Base-by-base conservation (phyloP, 257 asterid genomes). In the Rubia yunnanensis region DNA sequence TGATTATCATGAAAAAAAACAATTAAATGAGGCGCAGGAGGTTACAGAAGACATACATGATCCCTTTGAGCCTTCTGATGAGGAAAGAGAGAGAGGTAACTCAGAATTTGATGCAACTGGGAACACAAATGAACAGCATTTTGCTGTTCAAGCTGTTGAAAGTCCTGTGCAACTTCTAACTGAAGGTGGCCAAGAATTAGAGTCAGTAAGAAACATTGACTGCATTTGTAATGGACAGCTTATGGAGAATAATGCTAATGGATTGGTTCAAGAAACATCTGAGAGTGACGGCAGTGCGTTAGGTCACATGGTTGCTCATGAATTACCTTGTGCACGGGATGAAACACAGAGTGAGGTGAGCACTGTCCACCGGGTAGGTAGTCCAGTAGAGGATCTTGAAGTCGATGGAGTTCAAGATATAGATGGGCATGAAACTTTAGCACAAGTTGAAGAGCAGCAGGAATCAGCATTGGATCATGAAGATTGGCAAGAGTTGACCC, bases 341-440 rank as follows among this genome's bases (percentile, higher is more conserved):
- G 85, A 63, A 64, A 73, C 46, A 22, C 64, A 50, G 46, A 68
- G 65, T 41, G 82, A 30, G 72, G 71, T 60, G 60, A 71, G 64
- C 63, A 72, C 65, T 74, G 77, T n/a, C 26, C 66, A 27, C 24
- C 78, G 66, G 35, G 70, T 24, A 39, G 72, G 30, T 60, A 75
- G 63, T 41, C 66, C 49, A 49, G 53, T 49, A 24, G 67, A 66
- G 56, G 71, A 55, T 52, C 63, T 60, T 22, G 86, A 79, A 64
- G 63, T 54, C 35, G 65, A 64, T 69, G 56, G 63, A 7, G 70
- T 71, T 67, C 85, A 76, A 73, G 84, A 69, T 69, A 70, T 63
- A 41, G 69, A 63, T 71, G 63, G 77, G 79, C 86, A 74, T 67
- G 88, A 75, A 56, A 49, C 79, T 68, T 79, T 67, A 24, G 71